Evolutionary conservation across 352 stramenopile genomes (phyloP).

Genomic region (Phytophthora quininea): DNA sequence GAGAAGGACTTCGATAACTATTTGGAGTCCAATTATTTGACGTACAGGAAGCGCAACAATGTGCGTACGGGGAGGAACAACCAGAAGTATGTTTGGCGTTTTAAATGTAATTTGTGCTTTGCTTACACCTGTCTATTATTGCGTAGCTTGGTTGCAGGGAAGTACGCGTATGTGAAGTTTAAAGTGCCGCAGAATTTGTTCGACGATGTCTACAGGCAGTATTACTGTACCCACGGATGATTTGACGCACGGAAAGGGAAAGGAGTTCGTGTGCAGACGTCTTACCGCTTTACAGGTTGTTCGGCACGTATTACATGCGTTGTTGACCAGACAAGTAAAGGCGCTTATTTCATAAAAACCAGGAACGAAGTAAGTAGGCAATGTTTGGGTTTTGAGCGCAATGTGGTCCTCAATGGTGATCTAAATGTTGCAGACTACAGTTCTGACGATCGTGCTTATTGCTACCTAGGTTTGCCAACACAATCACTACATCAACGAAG

Average conservation of each 20-base stretch:
- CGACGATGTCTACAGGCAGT: constrained; percentile 7
- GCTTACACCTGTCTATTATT: neutral
- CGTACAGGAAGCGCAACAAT: constrained; percentile 12
- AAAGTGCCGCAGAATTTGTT: neutral
- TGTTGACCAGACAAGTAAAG: neutral
- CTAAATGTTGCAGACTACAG: neutral
- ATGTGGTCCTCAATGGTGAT: neutral
- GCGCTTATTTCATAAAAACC: too few species aligned
- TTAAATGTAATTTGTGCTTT: constrained; percentile 1
- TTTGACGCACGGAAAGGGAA: constrained; percentile 2
- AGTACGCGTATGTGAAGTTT: constrained; percentile 8
- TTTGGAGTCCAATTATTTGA: neutral
- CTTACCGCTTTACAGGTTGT: neutral
- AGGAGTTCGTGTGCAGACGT: neutral
- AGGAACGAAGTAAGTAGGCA: too few species aligned
- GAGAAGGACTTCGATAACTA: constrained; percentile 5
- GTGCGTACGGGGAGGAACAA: neutral
- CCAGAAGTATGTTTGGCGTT: constrained; percentile 4
- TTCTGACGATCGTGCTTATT: too few species aligned
- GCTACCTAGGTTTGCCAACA: neutral
- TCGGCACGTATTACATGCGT: neutral
- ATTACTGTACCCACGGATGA: constrained; percentile 13
- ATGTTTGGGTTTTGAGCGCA: neutral
- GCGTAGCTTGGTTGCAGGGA: neutral
- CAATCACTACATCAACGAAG: constrained; percentile 6